phyloP scores from a whole-genome alignment of 176 grass and related monocot species.

The Pontederia crassipes region DNA sequence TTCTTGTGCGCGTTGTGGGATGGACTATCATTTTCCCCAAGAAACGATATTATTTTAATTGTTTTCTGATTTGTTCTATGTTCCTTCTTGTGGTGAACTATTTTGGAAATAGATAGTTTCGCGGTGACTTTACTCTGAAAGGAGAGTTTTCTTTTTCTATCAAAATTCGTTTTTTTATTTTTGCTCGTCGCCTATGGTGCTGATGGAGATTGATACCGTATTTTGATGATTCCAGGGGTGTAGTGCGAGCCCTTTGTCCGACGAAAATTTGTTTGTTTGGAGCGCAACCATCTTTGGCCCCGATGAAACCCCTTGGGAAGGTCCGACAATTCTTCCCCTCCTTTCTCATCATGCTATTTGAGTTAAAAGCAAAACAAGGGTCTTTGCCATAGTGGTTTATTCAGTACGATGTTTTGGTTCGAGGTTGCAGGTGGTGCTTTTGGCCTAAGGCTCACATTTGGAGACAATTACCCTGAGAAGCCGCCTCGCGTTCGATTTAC shows the following conservation, averaged over 20 bases:
- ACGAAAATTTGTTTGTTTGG: conserved; percentile 36
- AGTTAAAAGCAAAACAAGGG: neutral
- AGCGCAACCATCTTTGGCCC: conserved; percentile 32
- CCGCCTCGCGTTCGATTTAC: conserved; percentile 26
- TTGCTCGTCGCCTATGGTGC: neutral
- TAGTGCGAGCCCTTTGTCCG: conserved; percentile 26
- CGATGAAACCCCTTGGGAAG: conserved; percentile 33
- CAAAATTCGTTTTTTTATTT: too few species aligned
- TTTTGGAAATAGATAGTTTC: too few species aligned
- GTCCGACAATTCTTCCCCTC: neutral
- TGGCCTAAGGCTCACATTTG: conserved; percentile 21
- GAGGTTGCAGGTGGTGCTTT: conserved; percentile 20
- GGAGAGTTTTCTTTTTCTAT: neutral
- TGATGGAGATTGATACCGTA: neutral
- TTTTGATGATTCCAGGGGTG: conserved; percentile 10
- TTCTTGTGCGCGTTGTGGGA: too few species aligned
- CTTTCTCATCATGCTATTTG: too few species aligned
- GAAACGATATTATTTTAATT: too few species aligned
- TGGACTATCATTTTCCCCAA: too few species aligned
- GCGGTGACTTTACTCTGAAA: neutral
- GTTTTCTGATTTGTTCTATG: too few species aligned
- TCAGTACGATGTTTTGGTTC: neutral
- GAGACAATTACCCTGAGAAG: conserved; percentile 22
- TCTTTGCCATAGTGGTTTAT: neutral
- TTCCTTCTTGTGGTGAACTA: too few species aligned